Conservation (phyloP, 169 alveolate genomes). For the Plasmodium reichenowi region DNA sequence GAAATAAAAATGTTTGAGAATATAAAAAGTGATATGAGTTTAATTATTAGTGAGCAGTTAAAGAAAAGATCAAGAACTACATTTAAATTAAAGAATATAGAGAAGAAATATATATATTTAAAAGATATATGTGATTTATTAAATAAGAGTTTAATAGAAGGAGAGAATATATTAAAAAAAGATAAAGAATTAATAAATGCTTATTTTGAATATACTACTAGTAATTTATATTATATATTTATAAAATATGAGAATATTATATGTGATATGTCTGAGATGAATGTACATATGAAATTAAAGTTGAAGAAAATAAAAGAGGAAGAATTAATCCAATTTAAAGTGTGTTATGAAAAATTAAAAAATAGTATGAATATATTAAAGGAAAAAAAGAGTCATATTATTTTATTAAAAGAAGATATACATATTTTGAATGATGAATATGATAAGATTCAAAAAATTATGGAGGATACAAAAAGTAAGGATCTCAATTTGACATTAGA, state of each 20-base stretch:
- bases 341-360: conserved; percentile 4
- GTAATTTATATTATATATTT: conserved; percentile 57
- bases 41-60: conserved; percentile 51
- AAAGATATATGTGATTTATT: conserved; percentile 44
- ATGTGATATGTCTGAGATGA: conserved; percentile 41
- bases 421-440: conserved; percentile 19
- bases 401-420: conserved; percentile 24
- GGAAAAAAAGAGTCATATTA: conserved; percentile 19
- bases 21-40: conserved; percentile 75
- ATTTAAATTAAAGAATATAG: conserved; percentile 44
- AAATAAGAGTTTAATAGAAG: conserved; percentile 43
- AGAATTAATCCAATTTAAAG: conserved; percentile 18
- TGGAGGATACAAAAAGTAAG: conserved; percentile 37
- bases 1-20: conserved; percentile 76
- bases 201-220: conserved; percentile 68
- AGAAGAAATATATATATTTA: conserved; percentile 58
- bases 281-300: conserved; percentile 48
- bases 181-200: conserved; percentile 53
- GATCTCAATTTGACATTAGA: conserved; percentile 6
- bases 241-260: conserved; percentile 47
- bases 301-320: conserved; percentile 59
- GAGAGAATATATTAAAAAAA: conserved; percentile 30
- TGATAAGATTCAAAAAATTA: conserved; percentile 26
- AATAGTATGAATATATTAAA: conserved; percentile 48
- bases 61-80: conserved; percentile 57